A percentile compares a stretch with the other conserved stretches of the same genome.
These are phyloP conservation scores for Diospyros kaki DNA, from an alignment of 148 eudicot species.

Conservation along the genomic window DNA sequence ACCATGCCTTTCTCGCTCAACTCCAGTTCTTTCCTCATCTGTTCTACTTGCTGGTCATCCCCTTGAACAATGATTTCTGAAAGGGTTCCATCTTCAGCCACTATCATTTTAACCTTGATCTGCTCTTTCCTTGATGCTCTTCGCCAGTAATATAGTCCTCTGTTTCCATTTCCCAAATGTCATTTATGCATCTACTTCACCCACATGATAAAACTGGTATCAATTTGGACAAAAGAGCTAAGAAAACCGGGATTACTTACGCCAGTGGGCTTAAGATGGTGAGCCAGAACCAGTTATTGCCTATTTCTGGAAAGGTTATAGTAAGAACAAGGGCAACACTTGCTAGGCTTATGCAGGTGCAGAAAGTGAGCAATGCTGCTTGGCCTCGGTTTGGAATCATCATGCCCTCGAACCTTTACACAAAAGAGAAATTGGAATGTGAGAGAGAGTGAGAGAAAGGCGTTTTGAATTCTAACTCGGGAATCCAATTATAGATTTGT, in stretches of 20 bases:
- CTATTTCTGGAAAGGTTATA: slow-evolving; percentile 69
- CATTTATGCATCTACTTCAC: too few species aligned
- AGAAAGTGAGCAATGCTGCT: slow-evolving; percentile 89
- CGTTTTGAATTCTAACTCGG: too few species aligned
- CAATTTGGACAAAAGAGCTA: not conserved
- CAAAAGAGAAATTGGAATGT: not conserved
- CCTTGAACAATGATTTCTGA: slow-evolving; percentile 84
- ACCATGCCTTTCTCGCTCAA: slow-evolving; percentile 92
- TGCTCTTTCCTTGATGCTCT: slow-evolving; percentile 84
- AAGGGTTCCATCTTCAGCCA: slow-evolving; percentile 71
- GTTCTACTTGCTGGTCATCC: slow-evolving; percentile 83
- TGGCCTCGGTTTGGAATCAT: slow-evolving; percentile 93
- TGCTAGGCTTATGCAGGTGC: slow-evolving; percentile 90
- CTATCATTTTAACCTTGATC: slow-evolving; percentile 81
- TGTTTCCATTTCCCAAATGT: slow-evolving; percentile 18
- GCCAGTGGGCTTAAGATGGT: slow-evolving; percentile 81
- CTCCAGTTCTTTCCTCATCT: slow-evolving; percentile 78
- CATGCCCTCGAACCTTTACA: slow-evolving; percentile 74
- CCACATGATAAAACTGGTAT: too few species aligned
- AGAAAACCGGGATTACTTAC: slow-evolving; percentile 37
- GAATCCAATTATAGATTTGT: too few species aligned
- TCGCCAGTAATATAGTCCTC: slow-evolving; percentile 87
- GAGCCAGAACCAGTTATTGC: slow-evolving; percentile 84
- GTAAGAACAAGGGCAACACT: slow-evolving; percentile 95
- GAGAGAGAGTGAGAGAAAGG: not conserved